A percentile compares a stretch with the other conserved stretches of the same genome.
These are phyloP conservation scores for Rhododendron mucronatum DNA, from an alignment of 148 eudicot species.

Conservation along the genomic window DNA sequence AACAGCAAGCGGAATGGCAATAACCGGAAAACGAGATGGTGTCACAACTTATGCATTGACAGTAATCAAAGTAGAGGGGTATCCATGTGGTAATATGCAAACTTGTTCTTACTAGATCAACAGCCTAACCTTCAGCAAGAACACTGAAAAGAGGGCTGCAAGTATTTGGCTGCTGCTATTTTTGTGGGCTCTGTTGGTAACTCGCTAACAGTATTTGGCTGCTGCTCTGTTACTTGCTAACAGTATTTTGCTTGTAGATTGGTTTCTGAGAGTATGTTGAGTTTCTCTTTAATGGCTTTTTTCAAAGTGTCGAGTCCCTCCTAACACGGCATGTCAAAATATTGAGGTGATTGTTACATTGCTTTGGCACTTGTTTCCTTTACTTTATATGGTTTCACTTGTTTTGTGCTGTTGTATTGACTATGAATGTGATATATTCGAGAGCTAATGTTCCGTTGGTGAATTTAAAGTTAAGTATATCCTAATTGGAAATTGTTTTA, in stretches of 20 bases:
- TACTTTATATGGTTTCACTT: neutral
- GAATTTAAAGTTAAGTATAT: neutral
- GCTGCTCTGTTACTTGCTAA: neutral
- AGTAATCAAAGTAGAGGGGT: neutral
- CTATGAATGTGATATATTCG: neutral
- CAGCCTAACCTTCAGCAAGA: neutral
- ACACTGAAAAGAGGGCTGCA: neutral
- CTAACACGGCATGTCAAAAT: neutral
- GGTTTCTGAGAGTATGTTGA: neutral
- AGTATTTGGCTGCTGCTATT: neutral
- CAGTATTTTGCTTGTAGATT: neutral
- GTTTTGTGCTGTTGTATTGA: neutral
- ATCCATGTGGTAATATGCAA: neutral
- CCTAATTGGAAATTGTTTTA: neutral
- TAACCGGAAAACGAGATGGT: neutral
- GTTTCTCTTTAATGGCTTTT: neutral
- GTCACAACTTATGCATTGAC: neutral
- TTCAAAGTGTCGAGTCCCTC: neutral
- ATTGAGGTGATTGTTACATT: neutral
- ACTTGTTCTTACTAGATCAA: neutral
- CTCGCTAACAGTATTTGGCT: neutral
- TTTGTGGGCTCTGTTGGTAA: neutral
- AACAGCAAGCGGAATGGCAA: neutral
- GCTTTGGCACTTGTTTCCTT: neutral
- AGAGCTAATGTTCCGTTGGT: neutral